Evolutionary conservation across 1,139 yeast species (phyloP).

Genomic region (Ashbya aceris): DNA sequence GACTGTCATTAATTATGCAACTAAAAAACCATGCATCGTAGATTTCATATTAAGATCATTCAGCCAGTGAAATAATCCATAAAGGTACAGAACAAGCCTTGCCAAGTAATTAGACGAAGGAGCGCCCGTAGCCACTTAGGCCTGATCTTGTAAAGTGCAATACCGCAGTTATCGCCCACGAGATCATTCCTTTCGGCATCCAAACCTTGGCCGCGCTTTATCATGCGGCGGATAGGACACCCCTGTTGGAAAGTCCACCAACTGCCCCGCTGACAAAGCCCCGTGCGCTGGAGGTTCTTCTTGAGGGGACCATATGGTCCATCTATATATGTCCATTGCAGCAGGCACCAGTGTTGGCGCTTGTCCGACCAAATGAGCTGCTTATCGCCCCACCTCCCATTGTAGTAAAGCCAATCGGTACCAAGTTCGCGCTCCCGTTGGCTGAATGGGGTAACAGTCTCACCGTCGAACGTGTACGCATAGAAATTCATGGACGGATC

Average conservation of each 20-base stretch:
- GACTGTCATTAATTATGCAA: too few species aligned
- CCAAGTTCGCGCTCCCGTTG: slow-evolving; percentile 45
- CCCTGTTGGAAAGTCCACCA: slow-evolving; percentile 75
- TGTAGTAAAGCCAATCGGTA: slow-evolving; percentile 68
- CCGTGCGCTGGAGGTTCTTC: slow-evolving; percentile 59
- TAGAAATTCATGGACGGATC: slow-evolving; percentile 76
- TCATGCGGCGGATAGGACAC: slow-evolving; percentile 66
- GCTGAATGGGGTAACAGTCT: slow-evolving; percentile 12
- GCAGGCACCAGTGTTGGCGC: slow-evolving; percentile 79
- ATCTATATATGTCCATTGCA: slow-evolving; percentile 80
- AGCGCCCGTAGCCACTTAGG: slow-evolving; percentile 41
- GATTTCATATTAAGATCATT: not conserved
- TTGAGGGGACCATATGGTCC: slow-evolving; percentile 88
- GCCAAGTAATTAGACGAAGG: slow-evolving; percentile 53
- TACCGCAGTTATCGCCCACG: slow-evolving; percentile 39
- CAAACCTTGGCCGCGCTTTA: slow-evolving; percentile 72
- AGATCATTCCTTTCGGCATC: slow-evolving; percentile 58
- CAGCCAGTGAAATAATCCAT: slow-evolving; percentile 52
- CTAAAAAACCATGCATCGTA: too few species aligned
- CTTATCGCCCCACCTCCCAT: slow-evolving; percentile 92
- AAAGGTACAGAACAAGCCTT: slow-evolving; percentile 57
- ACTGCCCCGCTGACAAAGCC: slow-evolving; percentile 74
- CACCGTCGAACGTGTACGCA: slow-evolving; percentile 60
- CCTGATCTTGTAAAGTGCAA: slow-evolving; percentile 42
- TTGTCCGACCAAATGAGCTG: slow-evolving; percentile 57